Base-by-base conservation (phyloP, 345 rosid species). In the rapeseed (Brassica napus) region DNA sequence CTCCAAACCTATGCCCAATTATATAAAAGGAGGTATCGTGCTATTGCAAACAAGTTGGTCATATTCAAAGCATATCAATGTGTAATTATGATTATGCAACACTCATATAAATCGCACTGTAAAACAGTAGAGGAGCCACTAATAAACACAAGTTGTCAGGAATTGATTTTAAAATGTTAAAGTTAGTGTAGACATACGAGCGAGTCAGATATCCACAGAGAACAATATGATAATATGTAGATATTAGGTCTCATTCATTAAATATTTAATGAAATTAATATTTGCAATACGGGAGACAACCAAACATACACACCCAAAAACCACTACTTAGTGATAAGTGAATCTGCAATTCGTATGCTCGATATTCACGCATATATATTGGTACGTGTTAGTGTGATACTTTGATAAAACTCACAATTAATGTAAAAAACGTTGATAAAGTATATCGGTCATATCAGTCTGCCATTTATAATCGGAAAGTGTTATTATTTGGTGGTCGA, bases 191-290 rank as follows among this genome's bases (percentile, higher is more conserved):
- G 32, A 68, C 34, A 61, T 61, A 68, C 63, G 78, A 68, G 49
- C 73, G 82, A 73, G 82, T 79, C 82, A 74, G 82, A 79, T 73
- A 73, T 74, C 78, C 78, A 79, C 74, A 68, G 54, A 73, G 78
- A 68, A 68, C 34, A 79, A 68, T 73, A 49, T 79, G 71, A 68
- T 79, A 79, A 60, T 60, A 72, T 68, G 65, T 59, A 60, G 16
- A 79, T 68, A 73, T 68, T 79, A 79, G 82, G 82, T 79, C 44
- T 34, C 58, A 26, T 24, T 35, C 18, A 69, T 49, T 49, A 68
- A 68, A 49, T 35, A 71, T 71, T 16, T 15, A 54, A 24, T 54
- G 16, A 54, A 15, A 54, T 54, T 54, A 54, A 7, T 54, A 16
- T 15, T 32, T 68, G 74, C 82, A 60, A 47, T 47, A 61, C 68